Evolutionary conservation across 257 asterid species (phyloP).

Genomic region (Coffea eugenioides): DNA sequence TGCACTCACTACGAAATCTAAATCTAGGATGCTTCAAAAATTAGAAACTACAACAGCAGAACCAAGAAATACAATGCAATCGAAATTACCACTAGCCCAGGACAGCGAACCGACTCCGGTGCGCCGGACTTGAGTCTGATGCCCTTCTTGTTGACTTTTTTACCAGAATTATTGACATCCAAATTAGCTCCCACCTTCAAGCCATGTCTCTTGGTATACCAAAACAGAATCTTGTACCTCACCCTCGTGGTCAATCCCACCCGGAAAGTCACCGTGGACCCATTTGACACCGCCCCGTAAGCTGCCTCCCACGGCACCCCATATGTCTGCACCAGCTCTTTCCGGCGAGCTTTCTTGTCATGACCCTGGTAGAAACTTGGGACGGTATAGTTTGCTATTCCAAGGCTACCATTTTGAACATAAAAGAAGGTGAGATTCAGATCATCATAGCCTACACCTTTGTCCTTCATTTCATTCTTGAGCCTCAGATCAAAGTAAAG

Average conservation of each 20-base stretch:
- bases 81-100: slow-evolving; percentile 9
- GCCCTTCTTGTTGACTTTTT: slow-evolving; percentile 41
- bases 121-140: slow-evolving; percentile 53
- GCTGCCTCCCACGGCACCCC: slow-evolving; percentile 67
- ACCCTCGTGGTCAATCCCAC: slow-evolving; percentile 59
- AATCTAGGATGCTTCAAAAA: not conserved
- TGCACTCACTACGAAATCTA: no score
- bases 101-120: slow-evolving; percentile 10
- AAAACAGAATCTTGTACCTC: slow-evolving; percentile 54
- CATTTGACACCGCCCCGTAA: slow-evolving; percentile 28
- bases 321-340: slow-evolving; percentile 20
- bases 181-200: slow-evolving; percentile 41
- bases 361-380: slow-evolving; percentile 73
- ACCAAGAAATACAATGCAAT: slow-evolving; percentile 17
- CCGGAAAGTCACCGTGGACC: slow-evolving; percentile 43
- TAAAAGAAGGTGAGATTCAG: slow-evolving; percentile 40
- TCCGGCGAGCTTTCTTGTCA: slow-evolving; percentile 42
- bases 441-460: slow-evolving; percentile 60
- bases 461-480: slow-evolving; percentile 62
- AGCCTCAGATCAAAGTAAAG: slow-evolving; percentile 54
- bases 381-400: slow-evolving; percentile 45
- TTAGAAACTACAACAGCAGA: slow-evolving; percentile 4
- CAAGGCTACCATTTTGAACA: slow-evolving; percentile 25
- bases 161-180: slow-evolving; percentile 49
- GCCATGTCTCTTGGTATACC: slow-evolving; percentile 41